Base-by-base conservation (phyloP, 768 basidiomycete species). In the Calocera cornea region DNA sequence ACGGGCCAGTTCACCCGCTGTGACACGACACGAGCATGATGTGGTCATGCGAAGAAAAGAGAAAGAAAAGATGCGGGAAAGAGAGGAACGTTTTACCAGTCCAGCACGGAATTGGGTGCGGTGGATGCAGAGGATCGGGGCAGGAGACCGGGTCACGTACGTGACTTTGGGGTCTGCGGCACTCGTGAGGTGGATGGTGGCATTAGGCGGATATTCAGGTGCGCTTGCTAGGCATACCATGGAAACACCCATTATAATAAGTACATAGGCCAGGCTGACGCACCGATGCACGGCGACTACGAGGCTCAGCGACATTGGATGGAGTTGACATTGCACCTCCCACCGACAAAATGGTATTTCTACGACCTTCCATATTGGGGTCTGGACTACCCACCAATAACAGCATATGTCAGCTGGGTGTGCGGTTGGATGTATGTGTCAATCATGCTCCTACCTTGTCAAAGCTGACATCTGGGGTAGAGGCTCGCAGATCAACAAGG, bases 291-390 rank as follows among this genome's bases (percentile, higher is more conserved):
- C 70, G 93, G 93, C 1, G 93, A 95, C 77, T 95, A 90, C 71
- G 93, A 95, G 75, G 93, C 93, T 0, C 93, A 95, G 73, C 80
- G 93, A 65, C 93, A 95, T 76, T 95, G 93, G 93, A 91, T 95
- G 90, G 93, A 95, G 72, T 74, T 95, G 41, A 92, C 90, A 1
- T 76, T 86, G 29, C 88, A 94, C 73, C 79, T 92, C 0, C 90
- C 93, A 0, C 72, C 84, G 22, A 78, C 77, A 16, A 77, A 87
- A 69, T 97, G 95, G 95, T 97, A 97, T 76, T 86, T 78, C 1
- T 90, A 93, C 75, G 90, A 95, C 73, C 80, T 90, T 34, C 84
- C 84, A 38, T 95, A 95, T 73, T 97, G 95, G 95, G 92, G 92
- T 0, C 80, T 97, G 64, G 95, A 97, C 76, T 97, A 97, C 78